Evolutionary conservation across 1,139 yeast species (phyloP), one percentile per base, ranked within the genome.

Genomic region (Scheffersomyces quercinus): DNA sequence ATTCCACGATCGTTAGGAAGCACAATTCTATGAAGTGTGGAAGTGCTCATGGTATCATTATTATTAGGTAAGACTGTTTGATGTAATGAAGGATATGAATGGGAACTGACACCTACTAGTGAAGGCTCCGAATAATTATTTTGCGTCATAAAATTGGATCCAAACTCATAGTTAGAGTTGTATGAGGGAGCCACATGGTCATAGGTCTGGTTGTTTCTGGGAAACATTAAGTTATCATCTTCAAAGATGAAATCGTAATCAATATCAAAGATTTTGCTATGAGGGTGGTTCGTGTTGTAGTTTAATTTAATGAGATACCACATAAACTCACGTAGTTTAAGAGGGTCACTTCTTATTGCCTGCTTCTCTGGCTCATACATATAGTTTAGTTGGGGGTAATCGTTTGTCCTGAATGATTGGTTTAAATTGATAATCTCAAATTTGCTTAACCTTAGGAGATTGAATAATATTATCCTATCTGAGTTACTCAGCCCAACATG

Each of bases 241-340:
- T 50, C 46, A 38, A 41, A 46, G 4, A 48, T 46, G 44, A 46
- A 51, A 39, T 50, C 49, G 37, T 54, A 50, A 36, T 57, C 59
- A 16, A 48, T 44, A 12, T 45, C 45, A 29, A 55, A 41, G 20
- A 38, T 29, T 10, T 49, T 41, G 40, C 44, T 49, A 5, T 52
- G 43, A 3, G 69, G 68, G 45, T 58, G 52, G 11, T 43, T 46
- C 13, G 49, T 46, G 9, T 53, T 31, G 47, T 64, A 58, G 36
- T 68, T 65, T 11, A 59, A 44, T 46, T 62, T 64, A 15, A 70
- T 62, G 16, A 68, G 48, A 35, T 58, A 54, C 75, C 75, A 71
- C 9, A 68, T 45, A 10, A 55, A 44, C 20, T 61, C 62, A 34
- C 75, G 56, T 20, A 70, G 50, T 46, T 65, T 65, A 28, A 49